Percentiles rank a stretch among this genome's conserved stretches.
Evolutionary conservation across 495 filamentous ascomycete species (phyloP).

Genomic region (Podospora didyma): DNA sequence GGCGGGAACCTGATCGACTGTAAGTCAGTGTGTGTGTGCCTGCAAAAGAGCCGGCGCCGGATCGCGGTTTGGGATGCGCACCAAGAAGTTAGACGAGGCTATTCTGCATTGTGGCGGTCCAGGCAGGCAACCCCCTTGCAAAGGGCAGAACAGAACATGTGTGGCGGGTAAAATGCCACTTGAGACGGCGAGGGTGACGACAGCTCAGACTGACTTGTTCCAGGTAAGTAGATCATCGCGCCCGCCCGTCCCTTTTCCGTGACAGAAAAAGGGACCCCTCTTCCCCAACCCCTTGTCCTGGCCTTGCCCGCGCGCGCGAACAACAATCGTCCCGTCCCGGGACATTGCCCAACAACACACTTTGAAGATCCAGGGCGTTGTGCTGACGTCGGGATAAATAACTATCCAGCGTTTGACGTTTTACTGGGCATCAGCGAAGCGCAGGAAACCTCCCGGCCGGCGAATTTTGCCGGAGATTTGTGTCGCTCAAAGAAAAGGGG

Average conservation of each 20-base stretch:
- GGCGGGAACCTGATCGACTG: slow-evolving; percentile 27
- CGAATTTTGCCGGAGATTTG: slow-evolving; percentile 9
- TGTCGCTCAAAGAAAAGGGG: not conserved
- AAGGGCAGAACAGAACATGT: not conserved
- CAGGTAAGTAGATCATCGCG: slow-evolving; percentile 27
- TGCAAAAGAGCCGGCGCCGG: slow-evolving; percentile 18
- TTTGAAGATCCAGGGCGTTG: slow-evolving; percentile 1
- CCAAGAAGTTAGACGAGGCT: slow-evolving; percentile 9
- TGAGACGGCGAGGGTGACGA: slow-evolving; percentile 19
- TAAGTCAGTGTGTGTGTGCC: too few relatives aligned
- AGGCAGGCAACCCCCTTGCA: too few relatives aligned
- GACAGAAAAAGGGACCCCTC: not conserved
- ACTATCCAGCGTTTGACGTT: slow-evolving; percentile 11
- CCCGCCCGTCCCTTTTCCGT: not conserved
- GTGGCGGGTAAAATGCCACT: slow-evolving; percentile 25
- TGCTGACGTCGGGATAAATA: slow-evolving; percentile 4
- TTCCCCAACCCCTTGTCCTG: not conserved
- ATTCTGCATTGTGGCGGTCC: slow-evolving; percentile 6
- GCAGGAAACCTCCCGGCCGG: not conserved
- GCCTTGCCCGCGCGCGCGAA: too few relatives aligned
- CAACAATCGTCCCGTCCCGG: not conserved
- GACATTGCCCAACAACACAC: not conserved
- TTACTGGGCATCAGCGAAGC: slow-evolving; percentile 6
- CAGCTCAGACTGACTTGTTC: slow-evolving; percentile 17
- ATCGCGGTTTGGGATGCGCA: slow-evolving; percentile 19